Evolutionary conservation across 306 rosid genomes (phyloP).

Genomic region (Dryas octopetala): DNA sequence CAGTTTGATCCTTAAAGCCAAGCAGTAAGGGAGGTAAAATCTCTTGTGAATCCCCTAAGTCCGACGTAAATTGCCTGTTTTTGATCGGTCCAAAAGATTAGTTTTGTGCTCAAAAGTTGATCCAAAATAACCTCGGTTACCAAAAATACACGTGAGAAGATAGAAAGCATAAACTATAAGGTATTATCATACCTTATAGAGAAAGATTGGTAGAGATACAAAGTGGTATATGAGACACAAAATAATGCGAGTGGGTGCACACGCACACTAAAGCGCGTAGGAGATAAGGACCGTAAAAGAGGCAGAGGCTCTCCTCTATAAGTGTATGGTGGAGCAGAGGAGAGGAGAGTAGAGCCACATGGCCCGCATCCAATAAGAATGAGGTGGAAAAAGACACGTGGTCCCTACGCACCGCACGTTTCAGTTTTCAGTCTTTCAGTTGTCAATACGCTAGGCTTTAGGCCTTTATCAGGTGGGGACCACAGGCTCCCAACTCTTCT

Average conservation of each 20-base stretch:
- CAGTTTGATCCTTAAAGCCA: no score
- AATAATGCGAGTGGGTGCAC: slow-evolving; percentile 2
- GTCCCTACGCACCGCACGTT: slow-evolving; percentile 39
- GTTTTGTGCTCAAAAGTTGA: no score
- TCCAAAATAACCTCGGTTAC: no score
- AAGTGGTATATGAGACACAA: neutral
- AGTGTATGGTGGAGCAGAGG: slow-evolving; percentile 16
- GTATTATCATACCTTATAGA: no score
- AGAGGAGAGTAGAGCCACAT: neutral
- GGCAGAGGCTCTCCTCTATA: neutral
- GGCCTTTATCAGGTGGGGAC: slow-evolving; percentile 31
- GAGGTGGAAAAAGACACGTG: slow-evolving; percentile 25
- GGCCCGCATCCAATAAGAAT: slow-evolving; percentile 30
- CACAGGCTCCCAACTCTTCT: neutral
- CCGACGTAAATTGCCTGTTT: no score
- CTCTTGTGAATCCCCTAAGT: no score
- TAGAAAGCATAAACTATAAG: no score
- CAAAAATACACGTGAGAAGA: no score
- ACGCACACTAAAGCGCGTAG: slow-evolving; percentile 10
- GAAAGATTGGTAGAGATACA: no score
- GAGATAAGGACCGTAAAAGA: neutral
- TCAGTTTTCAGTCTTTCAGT: neutral
- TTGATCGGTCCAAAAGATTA: no score
- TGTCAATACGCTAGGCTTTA: neutral
- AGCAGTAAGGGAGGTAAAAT: no score